phyloP scores from a whole-genome alignment of 2,329 filamentous ascomycete species.

The Alternaria gaisen region DNA sequence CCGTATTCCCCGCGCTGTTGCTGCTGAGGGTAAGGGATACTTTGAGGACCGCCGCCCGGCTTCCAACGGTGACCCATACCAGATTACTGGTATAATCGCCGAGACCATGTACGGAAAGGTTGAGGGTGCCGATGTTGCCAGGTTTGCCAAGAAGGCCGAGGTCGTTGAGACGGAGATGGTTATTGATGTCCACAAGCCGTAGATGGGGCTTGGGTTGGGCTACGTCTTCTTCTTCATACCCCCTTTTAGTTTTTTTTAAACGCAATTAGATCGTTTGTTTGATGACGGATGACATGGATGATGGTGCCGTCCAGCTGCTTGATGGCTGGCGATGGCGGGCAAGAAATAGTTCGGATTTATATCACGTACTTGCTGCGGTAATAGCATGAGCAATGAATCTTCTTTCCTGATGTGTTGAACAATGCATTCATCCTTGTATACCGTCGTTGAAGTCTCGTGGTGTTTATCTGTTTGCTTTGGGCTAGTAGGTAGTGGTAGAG shows the following conservation, averaged over 20 bases:
- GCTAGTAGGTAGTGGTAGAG: too few relatives aligned
- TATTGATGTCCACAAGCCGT: constrained; percentile 39
- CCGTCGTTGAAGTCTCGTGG: too few relatives aligned
- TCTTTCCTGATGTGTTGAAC: too few relatives aligned
- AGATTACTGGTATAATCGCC: constrained; percentile 82
- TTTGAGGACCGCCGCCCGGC: constrained; percentile 77
- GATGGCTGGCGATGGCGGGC: neutral
- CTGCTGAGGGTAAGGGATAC: constrained; percentile 91
- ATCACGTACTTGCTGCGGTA: neutral
- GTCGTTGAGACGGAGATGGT: constrained; percentile 48
- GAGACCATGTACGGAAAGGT: constrained; percentile 68
- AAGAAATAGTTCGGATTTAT: neutral
- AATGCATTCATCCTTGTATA: too few relatives aligned
- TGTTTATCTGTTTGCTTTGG: fast-evolving
- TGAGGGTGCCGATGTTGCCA: constrained; percentile 58
- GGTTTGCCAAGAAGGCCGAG: constrained; percentile 49
- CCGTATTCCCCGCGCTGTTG: constrained; percentile 86
- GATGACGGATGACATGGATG: neutral
- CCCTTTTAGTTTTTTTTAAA: neutral
- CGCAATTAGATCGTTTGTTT: constrained; percentile 4
- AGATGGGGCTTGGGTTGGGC: constrained; percentile 10
- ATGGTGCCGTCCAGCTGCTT: neutral
- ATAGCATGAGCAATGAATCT: constrained; percentile 4
- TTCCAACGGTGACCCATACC: constrained; percentile 88
- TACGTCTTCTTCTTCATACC: too few relatives aligned